phyloP scores from a whole-genome alignment of 805 yeast species.

The Candida tammaniensis region DNA sequence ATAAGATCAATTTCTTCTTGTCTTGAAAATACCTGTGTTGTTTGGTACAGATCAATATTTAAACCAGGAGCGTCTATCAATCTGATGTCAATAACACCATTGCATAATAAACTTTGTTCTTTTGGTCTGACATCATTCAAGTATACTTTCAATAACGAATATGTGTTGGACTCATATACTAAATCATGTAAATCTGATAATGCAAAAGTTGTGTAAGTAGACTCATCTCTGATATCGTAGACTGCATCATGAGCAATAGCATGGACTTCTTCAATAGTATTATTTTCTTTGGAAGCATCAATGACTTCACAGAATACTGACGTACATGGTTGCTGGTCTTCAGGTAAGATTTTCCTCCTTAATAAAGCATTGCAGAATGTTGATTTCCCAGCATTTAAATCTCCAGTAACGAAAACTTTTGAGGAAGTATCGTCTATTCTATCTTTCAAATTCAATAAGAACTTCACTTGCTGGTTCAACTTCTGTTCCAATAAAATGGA shows the following conservation, averaged over 20 bases:
- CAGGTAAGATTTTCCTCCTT: conserved; percentile 77
- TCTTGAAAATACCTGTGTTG: conserved; percentile 90
- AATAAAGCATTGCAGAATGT: conserved; percentile 90
- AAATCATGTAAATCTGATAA: conserved; percentile 61
- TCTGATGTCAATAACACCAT: conserved; percentile 89
- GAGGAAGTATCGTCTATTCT: conserved; percentile 90
- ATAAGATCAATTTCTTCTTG: conserved; percentile 97
- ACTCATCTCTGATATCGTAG: conserved; percentile 55
- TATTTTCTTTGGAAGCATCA: conserved; percentile 70
- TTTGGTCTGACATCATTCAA: conserved; percentile 71
- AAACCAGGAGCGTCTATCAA: conserved; percentile 97
- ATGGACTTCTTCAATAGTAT: conserved; percentile 84
- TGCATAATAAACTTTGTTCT: conserved; percentile 69
- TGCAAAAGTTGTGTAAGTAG: conserved; percentile 58
- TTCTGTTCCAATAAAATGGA: conserved; percentile 70
- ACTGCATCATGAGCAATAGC: conserved; percentile 64
- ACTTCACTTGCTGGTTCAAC: conserved; percentile 61
- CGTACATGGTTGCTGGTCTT: conserved; percentile 97
- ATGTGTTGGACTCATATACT: conserved; percentile 72
- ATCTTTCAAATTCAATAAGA: conserved; percentile 67
- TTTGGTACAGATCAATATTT: conserved; percentile 88
- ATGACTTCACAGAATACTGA: conserved; percentile 92
- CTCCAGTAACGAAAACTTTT: conserved; percentile 95
- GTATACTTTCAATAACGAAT: conserved; percentile 73
- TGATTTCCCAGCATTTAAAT: conserved; percentile 93